These are phyloP conservation scores for Talaromyces stipitatus DNA, from an alignment of 495 filamentous ascomycete species.

Conservation along the genomic window DNA sequence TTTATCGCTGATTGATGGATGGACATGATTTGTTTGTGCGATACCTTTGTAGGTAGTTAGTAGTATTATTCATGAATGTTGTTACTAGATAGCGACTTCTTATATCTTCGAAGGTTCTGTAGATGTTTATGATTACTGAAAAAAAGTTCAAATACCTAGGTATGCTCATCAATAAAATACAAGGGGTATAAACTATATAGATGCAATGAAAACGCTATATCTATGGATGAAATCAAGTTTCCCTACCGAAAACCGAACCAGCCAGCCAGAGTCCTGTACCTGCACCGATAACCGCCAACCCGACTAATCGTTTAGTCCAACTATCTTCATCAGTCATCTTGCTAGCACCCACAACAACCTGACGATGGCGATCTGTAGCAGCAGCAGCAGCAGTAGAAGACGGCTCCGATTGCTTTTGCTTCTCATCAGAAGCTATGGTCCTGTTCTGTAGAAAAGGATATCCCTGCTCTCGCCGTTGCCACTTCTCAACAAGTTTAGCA, in stretches of 20 bases:
- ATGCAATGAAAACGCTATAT: conserved; percentile 1
- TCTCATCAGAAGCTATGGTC: conserved; percentile 17
- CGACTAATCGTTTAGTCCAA: conserved; percentile 64
- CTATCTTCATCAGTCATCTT: conserved; percentile 57
- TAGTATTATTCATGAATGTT: neutral
- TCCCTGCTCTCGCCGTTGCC: conserved; percentile 28
- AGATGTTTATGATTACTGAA: too few species aligned
- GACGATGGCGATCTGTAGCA: neutral
- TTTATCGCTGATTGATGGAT: neutral
- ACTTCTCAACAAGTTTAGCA: conserved; percentile 47
- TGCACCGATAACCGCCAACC: conserved; percentile 54
- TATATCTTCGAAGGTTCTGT: too few species aligned
- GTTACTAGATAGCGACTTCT: neutral
- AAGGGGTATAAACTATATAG: conserved; percentile 1
- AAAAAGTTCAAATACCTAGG: too few species aligned
- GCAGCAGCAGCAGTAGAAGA: neutral
- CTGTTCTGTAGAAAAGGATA: conserved; percentile 27
- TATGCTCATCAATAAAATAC: neutral
- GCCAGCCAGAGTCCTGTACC: conserved; percentile 62
- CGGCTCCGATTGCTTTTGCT: neutral
- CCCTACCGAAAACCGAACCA: conserved; percentile 38
- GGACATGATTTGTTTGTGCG: conserved; percentile 2
- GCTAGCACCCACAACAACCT: conserved; percentile 42
- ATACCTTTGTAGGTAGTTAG: neutral
- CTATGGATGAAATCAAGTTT: neutral